Base-by-base conservation (phyloP, 768 basidiomycete species). In the Panaeolus cyanescens region DNA sequence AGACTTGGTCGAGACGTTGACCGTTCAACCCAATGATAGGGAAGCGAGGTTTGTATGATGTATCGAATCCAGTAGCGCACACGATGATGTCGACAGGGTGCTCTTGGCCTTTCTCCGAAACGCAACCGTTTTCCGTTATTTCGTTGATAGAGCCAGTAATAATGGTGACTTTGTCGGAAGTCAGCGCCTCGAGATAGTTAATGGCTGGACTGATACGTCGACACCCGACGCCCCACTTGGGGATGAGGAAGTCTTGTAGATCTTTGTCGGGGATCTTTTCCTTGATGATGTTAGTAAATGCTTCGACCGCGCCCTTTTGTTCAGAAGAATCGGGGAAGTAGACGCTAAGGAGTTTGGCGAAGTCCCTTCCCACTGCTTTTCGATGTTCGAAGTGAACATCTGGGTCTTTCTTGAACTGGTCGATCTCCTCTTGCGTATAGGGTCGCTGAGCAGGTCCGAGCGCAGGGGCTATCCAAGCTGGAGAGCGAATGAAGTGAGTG, bases 321-420 rank as follows among this genome's bases (percentile, higher is more conserved):
- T 72, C 64, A 0, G 62, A 62, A 3, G 70, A 74, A 17, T 72
- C 71, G 17, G 67, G 65, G 12, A 79, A 60, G n/a, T 68, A 65
- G 50, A 73, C 50, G 1, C 53, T 37, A 59, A 69, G 68, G 12
- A 77, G 17, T 30, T 70, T 68, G 59, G 80, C 80, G 4, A 79
- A 65, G 2, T 70, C 67, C 0, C 39, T 55, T 61, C 84, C 80
- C 5, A 82, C 60, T 33, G 66, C 68, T 36, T 77, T 77, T 7
- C 79, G 70, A 67, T 83, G 80, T 28, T 69, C 59, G 42, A 74
- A 70, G 62, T 75, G 80, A 55, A 73, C 75, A 53, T 64, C 66
- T 0, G 76, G 71, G 59, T 83, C 72, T 5, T 62, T 63, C 15
- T 65, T 67, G 67, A 83, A 79, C 15, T 64, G 66, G 20, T 69